Evolutionary conservation across 108 stramenopile genomes (phyloP).

Genomic region (Pseudonitzschia delicatissima): DNA sequence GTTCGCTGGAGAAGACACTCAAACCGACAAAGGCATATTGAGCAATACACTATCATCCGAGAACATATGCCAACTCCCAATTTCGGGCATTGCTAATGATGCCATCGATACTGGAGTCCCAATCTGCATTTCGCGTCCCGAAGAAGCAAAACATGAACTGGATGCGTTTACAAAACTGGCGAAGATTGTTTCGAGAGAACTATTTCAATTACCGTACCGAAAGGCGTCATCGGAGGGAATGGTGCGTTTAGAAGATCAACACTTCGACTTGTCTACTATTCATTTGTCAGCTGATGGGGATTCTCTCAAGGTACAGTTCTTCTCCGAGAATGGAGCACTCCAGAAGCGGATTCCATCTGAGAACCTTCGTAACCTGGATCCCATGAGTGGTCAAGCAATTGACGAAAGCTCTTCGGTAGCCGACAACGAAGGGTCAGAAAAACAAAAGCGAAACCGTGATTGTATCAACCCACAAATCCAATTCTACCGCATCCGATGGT

Average conservation of each 20-base stretch:
- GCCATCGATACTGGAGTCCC: slow-evolving; percentile 71
- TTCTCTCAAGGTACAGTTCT: slow-evolving; percentile 57
- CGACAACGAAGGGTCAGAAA: slow-evolving; percentile 18
- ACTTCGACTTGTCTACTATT: slow-evolving; percentile 60
- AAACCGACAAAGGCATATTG: background rate
- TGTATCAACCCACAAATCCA: slow-evolving; percentile 29
- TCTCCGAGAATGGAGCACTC: slow-evolving; percentile 72
- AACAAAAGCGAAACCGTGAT: slow-evolving; percentile 4
- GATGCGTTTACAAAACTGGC: slow-evolving; percentile 59
- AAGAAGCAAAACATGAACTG: slow-evolving; percentile 44
- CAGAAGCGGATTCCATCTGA: slow-evolving; percentile 50
- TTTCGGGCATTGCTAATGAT: slow-evolving; percentile 59
- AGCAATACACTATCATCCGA: slow-evolving; percentile 18
- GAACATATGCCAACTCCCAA: slow-evolving; percentile 71
- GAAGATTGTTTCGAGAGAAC: slow-evolving; percentile 58
- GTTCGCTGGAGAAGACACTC: slow-evolving; percentile 18
- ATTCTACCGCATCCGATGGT: background rate
- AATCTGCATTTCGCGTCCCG: slow-evolving; percentile 52
- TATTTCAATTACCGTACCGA: slow-evolving; percentile 61
- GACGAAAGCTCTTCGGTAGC: background rate
- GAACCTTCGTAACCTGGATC: slow-evolving; percentile 62
- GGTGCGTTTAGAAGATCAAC: slow-evolving; percentile 37
- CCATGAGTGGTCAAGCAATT: slow-evolving; percentile 54
- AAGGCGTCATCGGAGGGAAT: slow-evolving; percentile 7
- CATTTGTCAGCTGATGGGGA: slow-evolving; percentile 50